Base-by-base conservation (phyloP, 768 basidiomycete genomes). In the Mrakia frigida region DNA sequence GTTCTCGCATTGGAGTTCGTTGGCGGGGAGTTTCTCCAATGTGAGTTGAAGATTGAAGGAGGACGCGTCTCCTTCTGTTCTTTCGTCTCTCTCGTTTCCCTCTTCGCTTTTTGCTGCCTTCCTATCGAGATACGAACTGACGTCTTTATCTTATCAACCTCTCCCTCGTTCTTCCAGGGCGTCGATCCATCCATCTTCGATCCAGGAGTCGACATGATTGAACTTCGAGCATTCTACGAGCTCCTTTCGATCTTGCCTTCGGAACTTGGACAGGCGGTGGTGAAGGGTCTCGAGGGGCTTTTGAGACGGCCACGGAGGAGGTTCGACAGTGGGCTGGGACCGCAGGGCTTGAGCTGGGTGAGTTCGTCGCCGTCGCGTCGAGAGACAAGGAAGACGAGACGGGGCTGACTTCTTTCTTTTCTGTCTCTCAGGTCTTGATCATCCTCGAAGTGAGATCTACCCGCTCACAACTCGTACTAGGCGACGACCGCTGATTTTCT, bases 281-380 rank as follows among this genome's bases (percentile, higher is more conserved):
- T 74, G 23, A 65, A 61, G 25, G 77, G 73, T 25, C 68, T 78
- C 2, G 73, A 78, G 21, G 68, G 63, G 1, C 63, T 78, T 1
- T 46, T 78, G 3, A 67, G 77, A 1, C 52, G 77, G 25, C 77
- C 77, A 18, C 35, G 63, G 18, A 50, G 77, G 23, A 65, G 77
- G 16, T 78, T 78, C 56, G 73, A 78, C 23, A 41, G 43, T 6
- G 39, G 35, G 23, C 33, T 35, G 11, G 69, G 69, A 6, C 31
- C 67, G n/a, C 35, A 50, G 14, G 77, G 77, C 2, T 33, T 78
- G 39, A 52, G 43, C 23, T 78, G 77, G 77, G 69, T 77, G 4
- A 56, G 23, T 52, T 71, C 4, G 25, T 75, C 35, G 50, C 33
- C 28, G 28, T 25, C 56, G 18, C 25, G 2, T n/a, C 52, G 18